Conservation (phyloP, 1,139 yeast genomes). For the Blastobotrys capitulatus region DNA sequence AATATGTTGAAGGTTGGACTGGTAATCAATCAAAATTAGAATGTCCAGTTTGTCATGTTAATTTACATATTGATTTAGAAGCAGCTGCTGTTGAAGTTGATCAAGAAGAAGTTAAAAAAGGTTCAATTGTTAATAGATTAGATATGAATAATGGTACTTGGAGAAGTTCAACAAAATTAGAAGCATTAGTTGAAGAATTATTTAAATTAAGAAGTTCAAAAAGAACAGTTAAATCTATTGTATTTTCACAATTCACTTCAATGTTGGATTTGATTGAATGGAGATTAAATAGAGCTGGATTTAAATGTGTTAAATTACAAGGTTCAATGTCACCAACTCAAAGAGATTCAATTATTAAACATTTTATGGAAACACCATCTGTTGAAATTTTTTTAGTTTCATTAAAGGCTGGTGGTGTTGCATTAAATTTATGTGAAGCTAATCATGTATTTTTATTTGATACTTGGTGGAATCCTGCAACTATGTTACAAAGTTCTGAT, state of each 20-base stretch:
- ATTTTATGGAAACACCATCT: conserved; percentile 85
- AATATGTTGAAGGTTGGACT: conserved; percentile 76
- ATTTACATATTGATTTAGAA: conserved; percentile 79
- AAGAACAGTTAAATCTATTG: conserved; percentile 85
- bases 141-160: conserved; percentile 72
- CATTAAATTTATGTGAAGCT: conserved; percentile 91
- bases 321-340: conserved; percentile 97
- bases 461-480: conserved; percentile 98
- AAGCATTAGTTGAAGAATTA: conserved; percentile 89
- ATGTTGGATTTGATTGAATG: conserved; percentile 95
- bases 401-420: conserved; percentile 97
- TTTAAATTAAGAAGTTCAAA: conserved; percentile 80
- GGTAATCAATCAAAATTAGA: conserved; percentile 60
- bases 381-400: conserved; percentile 94
- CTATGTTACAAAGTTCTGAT: conserved; percentile 96
- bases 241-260: conserved; percentile 92
- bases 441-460: conserved; percentile 92
- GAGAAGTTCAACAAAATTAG: conserved; percentile 93
- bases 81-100: conserved; percentile 84
- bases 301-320: conserved; percentile 84
- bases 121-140: conserved; percentile 84
- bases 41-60: conserved; percentile 96
- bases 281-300: conserved; percentile 91
- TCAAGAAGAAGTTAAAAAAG: conserved; percentile 55
- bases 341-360: conserved; percentile 81